Evolutionary conservation across 768 basidiomycete genomes (phyloP).

Genomic region (Mrakia hoshinonis): DNA sequence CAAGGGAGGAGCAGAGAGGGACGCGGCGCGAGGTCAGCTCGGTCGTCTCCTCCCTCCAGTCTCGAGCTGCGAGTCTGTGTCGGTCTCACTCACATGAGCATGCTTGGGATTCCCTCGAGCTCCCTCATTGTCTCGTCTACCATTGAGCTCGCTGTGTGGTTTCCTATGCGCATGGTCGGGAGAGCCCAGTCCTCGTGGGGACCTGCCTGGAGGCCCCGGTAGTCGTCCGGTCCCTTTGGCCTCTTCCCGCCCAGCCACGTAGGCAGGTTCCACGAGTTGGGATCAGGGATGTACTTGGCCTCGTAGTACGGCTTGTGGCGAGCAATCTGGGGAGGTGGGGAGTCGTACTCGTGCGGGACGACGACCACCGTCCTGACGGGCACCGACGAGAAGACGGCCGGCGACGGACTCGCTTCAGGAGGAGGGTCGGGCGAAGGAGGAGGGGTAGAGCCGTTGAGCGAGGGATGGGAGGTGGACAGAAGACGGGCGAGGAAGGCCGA

Average conservation of each 20-base stretch:
- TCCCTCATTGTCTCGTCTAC: not conserved
- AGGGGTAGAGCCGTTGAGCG: not conserved
- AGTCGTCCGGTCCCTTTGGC: not conserved
- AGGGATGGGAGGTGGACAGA: too few species aligned
- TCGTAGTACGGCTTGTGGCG: too few species aligned
- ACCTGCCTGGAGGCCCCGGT: not conserved
- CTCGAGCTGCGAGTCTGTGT: not conserved
- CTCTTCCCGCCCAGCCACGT: not conserved
- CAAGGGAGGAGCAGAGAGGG: not conserved
- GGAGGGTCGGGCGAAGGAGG: not conserved
- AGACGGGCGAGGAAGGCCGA: too few species aligned
- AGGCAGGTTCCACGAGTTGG: not conserved
- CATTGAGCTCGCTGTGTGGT: not conserved
- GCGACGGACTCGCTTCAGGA: not conserved
- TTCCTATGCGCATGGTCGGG: not conserved
- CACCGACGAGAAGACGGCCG: too few species aligned
- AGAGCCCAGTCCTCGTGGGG: not conserved
- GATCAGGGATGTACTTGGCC: not conserved
- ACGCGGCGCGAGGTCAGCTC: not conserved
- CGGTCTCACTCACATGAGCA: not conserved
- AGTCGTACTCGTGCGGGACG: too few species aligned
- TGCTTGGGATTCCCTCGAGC: not conserved
- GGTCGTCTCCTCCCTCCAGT: not conserved
- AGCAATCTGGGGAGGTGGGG: too few species aligned
- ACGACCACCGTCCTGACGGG: too few species aligned